Evolutionary conservation across 2,329 filamentous ascomycete genomes (phyloP), one percentile per base, ranked within the genome.

Genomic region (Cladosporium sp.): DNA sequence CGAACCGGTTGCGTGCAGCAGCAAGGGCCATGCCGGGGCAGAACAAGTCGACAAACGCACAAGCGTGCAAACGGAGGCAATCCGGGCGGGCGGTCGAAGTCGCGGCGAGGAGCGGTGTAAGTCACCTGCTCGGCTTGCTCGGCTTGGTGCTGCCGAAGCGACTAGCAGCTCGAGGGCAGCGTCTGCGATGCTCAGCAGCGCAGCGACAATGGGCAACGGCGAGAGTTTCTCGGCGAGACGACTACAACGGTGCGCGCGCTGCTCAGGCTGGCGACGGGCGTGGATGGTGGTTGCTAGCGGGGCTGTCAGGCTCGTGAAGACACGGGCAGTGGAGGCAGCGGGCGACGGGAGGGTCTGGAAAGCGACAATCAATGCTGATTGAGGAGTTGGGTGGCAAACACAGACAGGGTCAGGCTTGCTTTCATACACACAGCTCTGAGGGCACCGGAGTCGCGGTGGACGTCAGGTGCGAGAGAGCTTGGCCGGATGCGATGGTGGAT

Each of bases 301-400:
- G 43, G 43, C 22, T 47, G 43, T 47, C 11, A 11, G 28, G 43
- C 42, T 47, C 54, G 54, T 56, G 54, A 56, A 55, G 52, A 55
- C 38, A 54, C 17, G 43, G 47, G 11, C n/a, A 22, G 51, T 51
- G 51, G 51, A 43, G 51, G 50, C 34, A 25, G 34, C 49, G 20
- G 49, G 49, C 36, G 7, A n/a, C 49, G 49, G 49, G 50, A 52
- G 22, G 50, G 50, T 50, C 47, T 50, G 50, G 22, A 54, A 22
- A 38, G 40, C 47, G 55, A 58, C 47, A 58, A 58, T 58, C 55
- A 58, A 51, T 58, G 55, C 55, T 58, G 47, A 40, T 59, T 59
- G 56, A 59, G 56, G 56, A 59, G 25, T 43, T 38, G 56, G 38
- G 56, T 51, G 47, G 50, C 30, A 51, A 52, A 37, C 25, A 39